A percentile compares a stretch with the other conserved stretches of the same genome.
These are phyloP conservation scores for Lichtheimia corymbifera DNA, from an alignment of 371 early-diverging fungal genomes.

Conservation along the genomic window DNA sequence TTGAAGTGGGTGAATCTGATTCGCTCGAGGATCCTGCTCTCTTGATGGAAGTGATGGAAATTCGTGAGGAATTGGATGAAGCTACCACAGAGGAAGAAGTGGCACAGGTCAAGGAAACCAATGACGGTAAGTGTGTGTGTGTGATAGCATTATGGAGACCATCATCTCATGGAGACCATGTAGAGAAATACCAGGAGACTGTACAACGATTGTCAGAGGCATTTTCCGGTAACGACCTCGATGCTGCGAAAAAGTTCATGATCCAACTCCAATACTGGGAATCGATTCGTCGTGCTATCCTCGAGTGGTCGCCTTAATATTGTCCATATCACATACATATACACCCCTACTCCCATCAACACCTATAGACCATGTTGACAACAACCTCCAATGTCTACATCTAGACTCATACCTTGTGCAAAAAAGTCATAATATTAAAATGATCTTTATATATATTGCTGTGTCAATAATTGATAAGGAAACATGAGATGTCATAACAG, in stretches of 20 bases:
- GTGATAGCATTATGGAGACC: background rate
- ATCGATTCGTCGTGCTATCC: slow-evolving; percentile 60
- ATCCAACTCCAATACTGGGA: slow-evolving; percentile 74
- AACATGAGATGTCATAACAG: background rate
- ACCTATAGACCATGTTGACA: too few species aligned
- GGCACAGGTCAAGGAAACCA: slow-evolving; percentile 17
- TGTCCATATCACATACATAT: too few species aligned
- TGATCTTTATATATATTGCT: background rate
- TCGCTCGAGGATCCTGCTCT: slow-evolving; percentile 71
- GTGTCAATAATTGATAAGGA: too few species aligned
- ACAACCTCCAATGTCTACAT: too few species aligned
- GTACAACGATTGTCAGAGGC: slow-evolving; percentile 45
- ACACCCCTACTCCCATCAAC: too few species aligned
- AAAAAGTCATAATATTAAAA: too few species aligned
- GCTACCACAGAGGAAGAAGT: slow-evolving; percentile 19
- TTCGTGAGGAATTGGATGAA: slow-evolving; percentile 56
- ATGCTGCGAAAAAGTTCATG: slow-evolving; percentile 56
- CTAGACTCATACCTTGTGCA: too few species aligned
- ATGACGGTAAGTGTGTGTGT: slow-evolving; percentile 19
- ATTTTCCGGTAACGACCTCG: slow-evolving; percentile 54
- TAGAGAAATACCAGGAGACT: slow-evolving; percentile 41
- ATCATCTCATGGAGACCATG: background rate
- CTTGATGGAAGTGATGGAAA: slow-evolving; percentile 78
- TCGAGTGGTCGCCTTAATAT: slow-evolving; percentile 62
- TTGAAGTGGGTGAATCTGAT: slow-evolving; percentile 68